Evolutionary conservation across 768 basidiomycete genomes (phyloP).

Genomic region (Hydnum rufescens): DNA sequence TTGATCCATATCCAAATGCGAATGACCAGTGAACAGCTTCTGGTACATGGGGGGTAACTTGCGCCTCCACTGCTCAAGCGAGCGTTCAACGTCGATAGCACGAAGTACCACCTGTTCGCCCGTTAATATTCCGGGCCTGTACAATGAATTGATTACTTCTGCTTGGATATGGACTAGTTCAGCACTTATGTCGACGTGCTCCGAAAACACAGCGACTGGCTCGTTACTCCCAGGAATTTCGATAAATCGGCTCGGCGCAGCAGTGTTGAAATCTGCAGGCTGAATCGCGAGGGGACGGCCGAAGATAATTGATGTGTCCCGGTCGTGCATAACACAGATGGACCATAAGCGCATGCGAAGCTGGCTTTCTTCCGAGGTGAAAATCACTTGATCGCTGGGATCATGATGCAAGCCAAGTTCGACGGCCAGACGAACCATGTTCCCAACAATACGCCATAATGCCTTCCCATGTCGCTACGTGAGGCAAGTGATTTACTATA

Average conservation of each 20-base stretch:
- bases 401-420: slow-evolving; percentile 79
- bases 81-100: slow-evolving; percentile 48
- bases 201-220: slow-evolving; percentile 30
- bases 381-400: slow-evolving; percentile 41
- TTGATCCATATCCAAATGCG: slow-evolving; percentile 50
- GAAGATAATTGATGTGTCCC: slow-evolving; percentile 71
- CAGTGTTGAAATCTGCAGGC: slow-evolving; percentile 68
- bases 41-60: slow-evolving; percentile 53
- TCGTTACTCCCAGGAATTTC: background rate
- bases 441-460: slow-evolving; percentile 74
- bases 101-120: slow-evolving; percentile 54
- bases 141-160: slow-evolving; percentile 73
- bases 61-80: slow-evolving; percentile 26
- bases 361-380: slow-evolving; percentile 58
- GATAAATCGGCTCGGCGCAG: slow-evolving; percentile 14
- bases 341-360: slow-evolving; percentile 69
- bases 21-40: slow-evolving; percentile 35
- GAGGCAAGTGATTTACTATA: slow-evolving; percentile 5
- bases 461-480: slow-evolving; percentile 69
- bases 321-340: slow-evolving; percentile 69
- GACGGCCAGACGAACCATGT: slow-evolving; percentile 59
- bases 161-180: slow-evolving; percentile 71
- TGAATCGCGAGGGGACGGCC: slow-evolving; percentile 70
- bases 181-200: slow-evolving; percentile 59
- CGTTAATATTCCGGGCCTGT: slow-evolving; percentile 51